Evolutionary conservation across 2,329 filamentous ascomycete species (phyloP), one percentile per base, ranked within the genome.

Genomic region (Plenodomus biglobosus): DNA sequence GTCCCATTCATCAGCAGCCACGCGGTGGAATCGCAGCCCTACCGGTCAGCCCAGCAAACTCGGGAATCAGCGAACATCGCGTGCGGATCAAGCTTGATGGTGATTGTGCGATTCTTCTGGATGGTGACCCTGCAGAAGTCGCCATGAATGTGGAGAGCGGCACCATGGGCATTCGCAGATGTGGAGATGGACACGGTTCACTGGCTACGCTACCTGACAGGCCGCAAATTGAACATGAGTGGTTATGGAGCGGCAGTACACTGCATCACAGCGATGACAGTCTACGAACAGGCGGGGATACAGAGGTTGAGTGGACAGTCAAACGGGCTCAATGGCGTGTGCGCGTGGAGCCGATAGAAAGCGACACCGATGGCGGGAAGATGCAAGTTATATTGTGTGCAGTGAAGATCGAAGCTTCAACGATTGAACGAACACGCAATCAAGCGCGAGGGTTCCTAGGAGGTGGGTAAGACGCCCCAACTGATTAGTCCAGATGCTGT

Each of bases 341-440:
- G 56, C 78, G 82, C 36, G 82, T 95, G 21, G 85, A 87, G 63
- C 71, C 73, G 6, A 67, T 68, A 10, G 55, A 62, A 21, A 44
- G 24, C 27, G 62, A 66, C 30, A 76, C 72, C 41, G 78, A 79
- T 40, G 83, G 79, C 62, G 64, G 56, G 22, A 76, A 76, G 2
- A 78, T 86, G 46, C 87, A 92, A 72, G 86, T 89, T 49, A 79
- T 90, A 18, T 78, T 95, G 41, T 78, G 87, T 15, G 88, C 85
- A 1, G 87, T 92, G 27, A 90, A 88, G 70, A 66, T 95, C 20
- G 87, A 95, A 58, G 87, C 85, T 0, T 81, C 85, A 58, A 86
- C 80, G 44, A 80, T 78, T 7, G 84, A 92, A 71, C 76, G 78
- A 52, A 79, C 79, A 10, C 80, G 88, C 54, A 95, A 95, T 73